These are phyloP conservation scores for Populus simonii DNA, from an alignment of 345 rosid genomes.

Conservation along the genomic window DNA sequence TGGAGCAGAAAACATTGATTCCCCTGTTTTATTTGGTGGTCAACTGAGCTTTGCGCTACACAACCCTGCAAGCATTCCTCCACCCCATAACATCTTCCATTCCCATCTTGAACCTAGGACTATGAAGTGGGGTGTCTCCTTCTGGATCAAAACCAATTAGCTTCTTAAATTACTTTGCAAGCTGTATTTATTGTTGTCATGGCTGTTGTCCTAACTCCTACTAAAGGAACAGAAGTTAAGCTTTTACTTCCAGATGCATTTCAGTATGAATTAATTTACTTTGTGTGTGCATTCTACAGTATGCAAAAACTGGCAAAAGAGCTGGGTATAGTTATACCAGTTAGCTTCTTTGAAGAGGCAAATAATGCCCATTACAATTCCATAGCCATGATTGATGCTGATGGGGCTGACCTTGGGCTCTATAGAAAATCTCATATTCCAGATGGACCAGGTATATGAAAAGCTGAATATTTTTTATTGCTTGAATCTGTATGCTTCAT, in stretches of 20 bases:
- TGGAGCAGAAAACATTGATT: not conserved
- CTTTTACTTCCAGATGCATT: slow-evolving; percentile 6
- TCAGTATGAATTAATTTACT: not conserved
- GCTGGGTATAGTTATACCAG: slow-evolving; percentile 80
- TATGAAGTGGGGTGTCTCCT: no score
- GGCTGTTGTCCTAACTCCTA: slow-evolving; percentile 1
- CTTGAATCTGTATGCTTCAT: slow-evolving; percentile 6
- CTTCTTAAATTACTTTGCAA: not conserved
- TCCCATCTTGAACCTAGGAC: no score
- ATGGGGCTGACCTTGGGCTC: slow-evolving; percentile 88
- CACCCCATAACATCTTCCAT: no score
- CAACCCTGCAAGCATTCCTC: no score
- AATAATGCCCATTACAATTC: slow-evolving; percentile 92
- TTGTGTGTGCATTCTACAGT: slow-evolving; percentile 31
- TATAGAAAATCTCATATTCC: slow-evolving; percentile 97
- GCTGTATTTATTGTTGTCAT: not conserved
- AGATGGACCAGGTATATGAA: slow-evolving; percentile 80
- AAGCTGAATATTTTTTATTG: slow-evolving; percentile 8
- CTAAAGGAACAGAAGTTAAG: not conserved
- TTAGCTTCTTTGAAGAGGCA: slow-evolving; percentile 96
- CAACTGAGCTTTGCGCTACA: no score
- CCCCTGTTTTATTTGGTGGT: not conserved
- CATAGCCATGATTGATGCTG: slow-evolving; percentile 80
- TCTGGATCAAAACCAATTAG: no score
- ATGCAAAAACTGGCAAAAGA: slow-evolving; percentile 88